Conservation (phyloP, 352 stramenopile species). For the Phytophthora sojae region DNA sequence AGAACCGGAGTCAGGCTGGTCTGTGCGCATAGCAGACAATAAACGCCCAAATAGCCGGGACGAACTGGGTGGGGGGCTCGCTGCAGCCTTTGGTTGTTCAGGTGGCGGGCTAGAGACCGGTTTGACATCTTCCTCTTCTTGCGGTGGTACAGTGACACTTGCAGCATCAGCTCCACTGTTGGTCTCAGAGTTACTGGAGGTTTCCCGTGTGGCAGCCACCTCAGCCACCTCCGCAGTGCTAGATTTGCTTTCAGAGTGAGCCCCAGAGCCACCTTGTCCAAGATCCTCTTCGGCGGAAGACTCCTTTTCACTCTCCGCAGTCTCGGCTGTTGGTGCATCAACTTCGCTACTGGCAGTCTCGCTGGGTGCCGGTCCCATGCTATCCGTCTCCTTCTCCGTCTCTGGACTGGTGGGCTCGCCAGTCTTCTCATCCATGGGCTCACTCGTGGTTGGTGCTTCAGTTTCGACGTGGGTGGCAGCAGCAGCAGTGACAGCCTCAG, state of each 20-base stretch:
- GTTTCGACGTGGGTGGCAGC: not conserved
- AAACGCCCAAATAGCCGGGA: constrained; percentile 11
- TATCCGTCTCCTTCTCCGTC: too few relatives aligned
- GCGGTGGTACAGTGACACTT: not conserved
- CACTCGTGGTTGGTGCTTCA: not conserved
- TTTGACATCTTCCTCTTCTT: not conserved
- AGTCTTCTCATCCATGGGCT: not conserved
- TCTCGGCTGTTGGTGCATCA: not conserved
- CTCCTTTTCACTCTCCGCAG: not conserved
- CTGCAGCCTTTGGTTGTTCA: not conserved
- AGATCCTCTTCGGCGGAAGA: not conserved
- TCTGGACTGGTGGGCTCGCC: not conserved
- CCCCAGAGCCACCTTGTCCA: not conserved
- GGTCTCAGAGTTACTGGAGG: not conserved
- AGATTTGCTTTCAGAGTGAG: not conserved
- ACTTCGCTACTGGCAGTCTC: not conserved
- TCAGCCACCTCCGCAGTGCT: not conserved
- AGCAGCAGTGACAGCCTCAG: not conserved
- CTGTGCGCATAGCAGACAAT: constrained; percentile 13
- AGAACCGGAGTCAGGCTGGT: not conserved
- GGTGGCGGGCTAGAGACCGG: not conserved
- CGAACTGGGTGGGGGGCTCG: constrained; percentile 5
- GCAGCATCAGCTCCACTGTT: not conserved
- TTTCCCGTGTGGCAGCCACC: not conserved
- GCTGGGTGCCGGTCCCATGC: too few relatives aligned